phyloP scores from a whole-genome alignment of 768 basidiomycete genomes.

The Rhizopogon roseolus region DNA sequence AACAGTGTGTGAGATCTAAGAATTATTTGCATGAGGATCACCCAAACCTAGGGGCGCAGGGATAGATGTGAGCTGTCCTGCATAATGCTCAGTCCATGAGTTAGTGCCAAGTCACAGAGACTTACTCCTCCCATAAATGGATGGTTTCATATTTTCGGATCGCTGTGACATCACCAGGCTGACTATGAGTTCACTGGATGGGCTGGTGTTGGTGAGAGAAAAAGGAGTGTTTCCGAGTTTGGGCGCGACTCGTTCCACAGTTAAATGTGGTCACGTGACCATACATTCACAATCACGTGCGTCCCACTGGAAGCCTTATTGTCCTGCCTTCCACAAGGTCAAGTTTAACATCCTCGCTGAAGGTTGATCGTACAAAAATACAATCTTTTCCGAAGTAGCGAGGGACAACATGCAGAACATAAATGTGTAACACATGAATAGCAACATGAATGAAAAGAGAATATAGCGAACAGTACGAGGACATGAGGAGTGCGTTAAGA shows the following conservation, averaged over 20 bases:
- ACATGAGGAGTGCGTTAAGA: constrained; percentile 7
- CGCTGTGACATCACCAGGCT: constrained; percentile 13
- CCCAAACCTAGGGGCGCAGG: constrained; percentile 31
- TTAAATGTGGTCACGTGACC: not conserved
- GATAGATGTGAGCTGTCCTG: constrained; percentile 24
- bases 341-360: not conserved
- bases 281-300: not conserved
- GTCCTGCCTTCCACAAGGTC: too few relatives aligned
- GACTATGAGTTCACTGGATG: not conserved
- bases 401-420: constrained; percentile 23
- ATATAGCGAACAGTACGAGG: constrained; percentile 11
- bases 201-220: not conserved
- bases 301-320: too few relatives aligned
- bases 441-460: constrained; percentile 10
- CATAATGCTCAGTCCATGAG: not conserved
- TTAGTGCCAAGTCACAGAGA: too few relatives aligned
- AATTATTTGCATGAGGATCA: not conserved
- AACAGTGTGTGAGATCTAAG: not conserved
- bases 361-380: constrained; percentile 19
- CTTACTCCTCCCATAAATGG: constrained; percentile 19
- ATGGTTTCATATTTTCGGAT: constrained; percentile 8
- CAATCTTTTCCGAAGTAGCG: constrained; percentile 25
- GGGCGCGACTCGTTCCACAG: not conserved
- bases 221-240: not conserved
- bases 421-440: constrained; percentile 21